These are phyloP conservation scores for Conringia planisiliqua DNA, from an alignment of 345 rosid species.

Conservation along the genomic window DNA sequence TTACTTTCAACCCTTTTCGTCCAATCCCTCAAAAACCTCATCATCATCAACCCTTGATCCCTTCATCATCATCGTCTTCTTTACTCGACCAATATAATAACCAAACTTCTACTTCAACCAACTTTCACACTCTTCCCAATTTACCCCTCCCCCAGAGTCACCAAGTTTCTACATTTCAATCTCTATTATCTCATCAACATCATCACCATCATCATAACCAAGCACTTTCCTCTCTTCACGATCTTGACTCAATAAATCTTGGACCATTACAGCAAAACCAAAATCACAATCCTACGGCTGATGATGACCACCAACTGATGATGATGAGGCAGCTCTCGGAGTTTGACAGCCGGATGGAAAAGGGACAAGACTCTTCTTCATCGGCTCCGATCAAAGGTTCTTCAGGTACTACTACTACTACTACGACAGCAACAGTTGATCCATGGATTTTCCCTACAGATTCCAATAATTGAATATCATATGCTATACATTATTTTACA, in stretches of 20 bases:
- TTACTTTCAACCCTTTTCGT: slow-evolving; percentile 52
- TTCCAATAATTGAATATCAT: slow-evolving; percentile 24
- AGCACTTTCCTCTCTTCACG: slow-evolving; percentile 17
- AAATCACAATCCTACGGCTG: slow-evolving; percentile 1
- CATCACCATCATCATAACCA: slow-evolving; percentile 2
- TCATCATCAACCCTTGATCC: slow-evolving; percentile 34
- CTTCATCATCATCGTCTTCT: slow-evolving; percentile 32
- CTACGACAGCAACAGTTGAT: slow-evolving; percentile 46
- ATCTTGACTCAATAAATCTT: slow-evolving; percentile 14
- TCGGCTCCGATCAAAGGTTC: slow-evolving; percentile 38
- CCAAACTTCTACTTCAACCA: slow-evolving; percentile 28
- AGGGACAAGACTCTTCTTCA: slow-evolving; percentile 43
- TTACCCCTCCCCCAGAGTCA: slow-evolving; percentile 22
- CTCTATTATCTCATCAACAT: slow-evolving; percentile 28
- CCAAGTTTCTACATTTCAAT: slow-evolving; percentile 23
- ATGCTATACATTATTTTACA: neutral
- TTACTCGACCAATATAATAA: slow-evolving; percentile 4
- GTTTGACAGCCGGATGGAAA: slow-evolving; percentile 42
- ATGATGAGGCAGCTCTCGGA: slow-evolving; percentile 36
- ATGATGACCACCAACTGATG: slow-evolving; percentile 13
- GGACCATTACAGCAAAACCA: slow-evolving; percentile 11
- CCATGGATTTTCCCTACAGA: slow-evolving; percentile 74
- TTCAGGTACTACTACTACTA: slow-evolving; percentile 28
- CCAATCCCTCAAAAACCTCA: slow-evolving; percentile 53
- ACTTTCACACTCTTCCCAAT: slow-evolving; percentile 38